Conservation (phyloP, 1,284 basidiomycete species). For the Austroboletus novae-zelandiae region DNA sequence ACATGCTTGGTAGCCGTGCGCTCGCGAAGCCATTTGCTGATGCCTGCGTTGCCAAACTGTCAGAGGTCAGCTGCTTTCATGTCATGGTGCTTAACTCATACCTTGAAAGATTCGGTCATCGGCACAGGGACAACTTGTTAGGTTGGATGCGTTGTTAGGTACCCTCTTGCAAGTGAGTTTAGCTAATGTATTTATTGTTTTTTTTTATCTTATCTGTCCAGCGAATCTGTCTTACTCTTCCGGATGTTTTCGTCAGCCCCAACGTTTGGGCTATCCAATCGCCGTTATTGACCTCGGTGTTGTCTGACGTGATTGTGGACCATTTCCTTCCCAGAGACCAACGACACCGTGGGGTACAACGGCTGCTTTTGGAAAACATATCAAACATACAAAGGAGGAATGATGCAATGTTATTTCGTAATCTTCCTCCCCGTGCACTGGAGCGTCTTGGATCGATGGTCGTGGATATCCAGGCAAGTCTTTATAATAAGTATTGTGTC, state of each 20-base stretch:
- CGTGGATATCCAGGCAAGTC: slow-evolving; percentile 66
- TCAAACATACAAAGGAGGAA: slow-evolving; percentile 66
- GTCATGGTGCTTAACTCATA: not conserved
- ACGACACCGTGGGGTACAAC: slow-evolving; percentile 40
- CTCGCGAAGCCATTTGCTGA: slow-evolving; percentile 66
- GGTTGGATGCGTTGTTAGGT: slow-evolving; percentile 54
- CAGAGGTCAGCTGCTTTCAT: slow-evolving; percentile 52
- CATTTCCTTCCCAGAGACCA: slow-evolving; percentile 32
- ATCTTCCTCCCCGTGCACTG: slow-evolving; percentile 57
- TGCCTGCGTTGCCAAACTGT: slow-evolving; percentile 61
- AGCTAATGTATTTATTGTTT: not conserved
- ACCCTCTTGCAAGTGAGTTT: slow-evolving; percentile 55
- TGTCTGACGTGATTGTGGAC: slow-evolving; percentile 40
- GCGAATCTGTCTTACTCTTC: slow-evolving; percentile 61
- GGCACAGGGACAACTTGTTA: slow-evolving; percentile 52
- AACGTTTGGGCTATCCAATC: slow-evolving; percentile 59
- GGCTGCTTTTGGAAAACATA: slow-evolving; percentile 48
- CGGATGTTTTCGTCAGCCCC: slow-evolving; percentile 76
- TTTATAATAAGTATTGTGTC: not conserved
- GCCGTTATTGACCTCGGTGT: slow-evolving; percentile 42
- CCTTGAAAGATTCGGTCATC: slow-evolving; percentile 49
- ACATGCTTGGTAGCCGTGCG: slow-evolving; percentile 65
- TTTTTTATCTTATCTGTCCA: slow-evolving; percentile 29
- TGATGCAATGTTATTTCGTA: slow-evolving; percentile 73
- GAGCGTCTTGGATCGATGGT: slow-evolving; percentile 62